Evolutionary conservation across 495 filamentous ascomycete genomes (phyloP).

Genomic region (Tuber indicum): DNA sequence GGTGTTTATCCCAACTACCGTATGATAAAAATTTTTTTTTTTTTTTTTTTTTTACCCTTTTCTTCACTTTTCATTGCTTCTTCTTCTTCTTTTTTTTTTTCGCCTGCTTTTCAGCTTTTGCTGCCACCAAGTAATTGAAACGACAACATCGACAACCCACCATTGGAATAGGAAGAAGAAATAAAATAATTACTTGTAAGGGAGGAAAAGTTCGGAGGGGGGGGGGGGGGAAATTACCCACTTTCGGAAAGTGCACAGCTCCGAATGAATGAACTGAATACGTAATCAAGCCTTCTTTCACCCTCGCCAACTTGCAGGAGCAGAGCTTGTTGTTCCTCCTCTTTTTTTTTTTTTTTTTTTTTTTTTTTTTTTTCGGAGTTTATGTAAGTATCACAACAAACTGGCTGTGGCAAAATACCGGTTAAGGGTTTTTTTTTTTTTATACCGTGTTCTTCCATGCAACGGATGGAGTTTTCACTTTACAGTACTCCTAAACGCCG

Average conservation of each 20-base stretch:
- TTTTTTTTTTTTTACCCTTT: neutral
- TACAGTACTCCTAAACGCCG: too few species aligned
- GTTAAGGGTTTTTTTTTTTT: neutral
- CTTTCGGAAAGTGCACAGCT: neutral
- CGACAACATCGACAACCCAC: neutral
- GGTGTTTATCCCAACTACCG: neutral
- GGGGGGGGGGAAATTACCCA: neutral
- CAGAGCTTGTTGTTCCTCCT: too few species aligned
- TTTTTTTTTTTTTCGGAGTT: neutral
- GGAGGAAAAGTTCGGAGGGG: neutral
- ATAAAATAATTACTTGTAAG: neutral
- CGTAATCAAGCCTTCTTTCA: neutral
- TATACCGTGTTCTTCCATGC: neutral
- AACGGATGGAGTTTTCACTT: neutral
- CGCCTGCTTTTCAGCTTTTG: neutral
- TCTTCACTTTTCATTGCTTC: neutral
- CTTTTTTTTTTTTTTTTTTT: neutral
- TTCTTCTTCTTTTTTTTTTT: neutral
- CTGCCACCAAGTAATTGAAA: neutral
- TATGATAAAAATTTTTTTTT: neutral
- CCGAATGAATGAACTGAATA: neutral
- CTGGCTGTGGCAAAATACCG: too few species aligned
- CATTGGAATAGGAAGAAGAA: neutral
- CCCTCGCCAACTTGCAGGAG: neutral
- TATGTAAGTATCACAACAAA: neutral